Conservation (phyloP, 768 basidiomycete genomes). For the Boletus rex-veris region DNA sequence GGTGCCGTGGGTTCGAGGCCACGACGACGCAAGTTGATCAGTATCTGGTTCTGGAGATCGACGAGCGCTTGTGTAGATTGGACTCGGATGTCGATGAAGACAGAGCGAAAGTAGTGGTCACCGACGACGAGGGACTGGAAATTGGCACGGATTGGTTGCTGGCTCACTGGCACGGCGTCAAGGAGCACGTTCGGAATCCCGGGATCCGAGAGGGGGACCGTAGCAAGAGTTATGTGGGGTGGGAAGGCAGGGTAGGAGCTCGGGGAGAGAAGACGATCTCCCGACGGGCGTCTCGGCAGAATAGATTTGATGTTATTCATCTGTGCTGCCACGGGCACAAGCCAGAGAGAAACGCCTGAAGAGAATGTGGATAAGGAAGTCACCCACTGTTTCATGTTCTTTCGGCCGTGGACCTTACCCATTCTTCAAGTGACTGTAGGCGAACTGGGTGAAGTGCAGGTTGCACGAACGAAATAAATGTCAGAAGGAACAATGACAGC, state of each 20-base stretch:
- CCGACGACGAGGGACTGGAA: slow-evolving; percentile 58
- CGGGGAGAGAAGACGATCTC: slow-evolving; percentile 17
- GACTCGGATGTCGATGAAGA: slow-evolving; percentile 48
- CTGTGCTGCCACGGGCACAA: slow-evolving; percentile 54
- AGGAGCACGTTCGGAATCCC: slow-evolving; percentile 28
- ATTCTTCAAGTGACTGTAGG: slow-evolving; percentile 2
- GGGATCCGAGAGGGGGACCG: slow-evolving; percentile 31
- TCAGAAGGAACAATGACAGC: background rate
- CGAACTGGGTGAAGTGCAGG: background rate
- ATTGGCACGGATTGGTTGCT: slow-evolving; percentile 36
- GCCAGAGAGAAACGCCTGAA: slow-evolving; percentile 64
- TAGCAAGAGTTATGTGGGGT: slow-evolving; percentile 69
- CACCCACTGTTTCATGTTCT: background rate
- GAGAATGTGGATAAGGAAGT: background rate
- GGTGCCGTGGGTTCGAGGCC: slow-evolving; percentile 48
- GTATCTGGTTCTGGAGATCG: slow-evolving; percentile 47
- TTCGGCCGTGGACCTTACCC: slow-evolving; percentile 17
- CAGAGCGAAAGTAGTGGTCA: slow-evolving; percentile 66
- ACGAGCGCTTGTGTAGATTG: slow-evolving; percentile 42
- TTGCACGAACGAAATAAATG: background rate
- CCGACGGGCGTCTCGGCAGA: slow-evolving; percentile 41
- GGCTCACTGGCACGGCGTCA: slow-evolving; percentile 36
- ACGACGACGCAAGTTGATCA: slow-evolving; percentile 32
- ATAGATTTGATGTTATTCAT: slow-evolving; percentile 41
- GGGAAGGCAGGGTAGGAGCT: slow-evolving; percentile 58